phyloP scores from a whole-genome alignment of 805 yeast genomes.

The Ogataea siamensis region DNA sequence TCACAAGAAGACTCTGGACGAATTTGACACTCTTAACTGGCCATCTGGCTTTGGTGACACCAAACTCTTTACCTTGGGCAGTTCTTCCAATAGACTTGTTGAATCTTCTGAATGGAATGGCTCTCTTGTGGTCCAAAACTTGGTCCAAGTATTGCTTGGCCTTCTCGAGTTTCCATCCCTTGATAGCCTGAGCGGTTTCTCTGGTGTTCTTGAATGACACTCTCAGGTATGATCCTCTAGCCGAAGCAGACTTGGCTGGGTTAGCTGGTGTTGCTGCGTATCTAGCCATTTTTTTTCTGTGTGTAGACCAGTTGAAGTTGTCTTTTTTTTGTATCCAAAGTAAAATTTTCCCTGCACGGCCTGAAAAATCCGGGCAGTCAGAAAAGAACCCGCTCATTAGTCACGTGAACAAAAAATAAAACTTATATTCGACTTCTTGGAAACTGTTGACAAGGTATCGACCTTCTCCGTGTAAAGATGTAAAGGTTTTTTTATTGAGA shows the following conservation, averaged over 20 bases:
- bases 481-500: background rate
- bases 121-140: slow-evolving; percentile 98
- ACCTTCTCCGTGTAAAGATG: slow-evolving; percentile 12
- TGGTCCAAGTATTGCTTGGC: slow-evolving; percentile 95
- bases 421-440: no score
- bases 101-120: slow-evolving; percentile 99
- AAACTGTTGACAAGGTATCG: no score
- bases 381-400: slow-evolving; percentile 1
- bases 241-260: slow-evolving; percentile 99
- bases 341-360: slow-evolving; percentile 19
- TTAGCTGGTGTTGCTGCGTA: slow-evolving; percentile 99
- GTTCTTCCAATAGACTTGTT: slow-evolving; percentile 97
- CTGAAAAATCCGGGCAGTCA: slow-evolving; percentile 13
- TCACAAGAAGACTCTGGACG: slow-evolving; percentile 89
- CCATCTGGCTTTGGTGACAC: slow-evolving; percentile 99
- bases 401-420: slow-evolving; percentile 6
- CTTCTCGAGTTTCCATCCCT: slow-evolving; percentile 95
- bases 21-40: slow-evolving; percentile 98
- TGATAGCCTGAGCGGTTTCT: slow-evolving; percentile 98
- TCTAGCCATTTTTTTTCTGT: slow-evolving; percentile 76
- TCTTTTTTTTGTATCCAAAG: slow-evolving; percentile 6
- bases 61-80: slow-evolving; percentile 99
- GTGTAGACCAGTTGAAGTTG: slow-evolving; percentile 16
- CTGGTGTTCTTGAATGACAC: slow-evolving; percentile 99
- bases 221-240: slow-evolving; percentile 99